Conservation (phyloP, 2,329 filamentous ascomycete genomes). For the Chalara sp. region DNA sequence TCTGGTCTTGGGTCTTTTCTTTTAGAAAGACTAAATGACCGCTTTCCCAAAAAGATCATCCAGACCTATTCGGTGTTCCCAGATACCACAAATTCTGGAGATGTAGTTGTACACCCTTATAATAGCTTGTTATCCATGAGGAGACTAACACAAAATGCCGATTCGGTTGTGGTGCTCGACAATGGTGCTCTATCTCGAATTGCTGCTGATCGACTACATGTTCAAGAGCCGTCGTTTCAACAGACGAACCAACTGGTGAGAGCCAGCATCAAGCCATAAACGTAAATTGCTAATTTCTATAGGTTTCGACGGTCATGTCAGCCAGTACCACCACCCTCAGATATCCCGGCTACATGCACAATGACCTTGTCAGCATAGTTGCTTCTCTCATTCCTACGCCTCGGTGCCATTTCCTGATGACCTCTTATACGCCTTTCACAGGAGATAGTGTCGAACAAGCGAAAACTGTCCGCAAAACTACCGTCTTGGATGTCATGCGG, state of each 20-base stretch:
- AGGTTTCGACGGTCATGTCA: constrained; percentile 96
- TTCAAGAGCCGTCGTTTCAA: constrained; percentile 91
- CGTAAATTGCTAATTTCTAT: constrained; percentile 11
- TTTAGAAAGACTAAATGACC: constrained; percentile 90
- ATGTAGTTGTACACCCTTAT: constrained; percentile 97
- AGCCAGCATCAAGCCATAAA: not conserved
- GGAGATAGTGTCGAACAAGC: constrained; percentile 94
- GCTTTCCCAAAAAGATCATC: constrained; percentile 97
- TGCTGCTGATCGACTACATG: constrained; percentile 87
- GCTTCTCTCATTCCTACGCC: constrained; percentile 94
- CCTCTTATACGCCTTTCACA: constrained; percentile 95
- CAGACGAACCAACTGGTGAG: constrained; percentile 91
- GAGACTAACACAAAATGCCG: constrained; percentile 87
- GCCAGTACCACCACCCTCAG: constrained; percentile 92
- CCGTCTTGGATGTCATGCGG: constrained; percentile 95
- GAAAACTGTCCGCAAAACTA: constrained; percentile 96
- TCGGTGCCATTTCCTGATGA: constrained; percentile 96
- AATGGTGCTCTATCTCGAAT: constrained; percentile 92
- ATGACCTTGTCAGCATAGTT: constrained; percentile 94
- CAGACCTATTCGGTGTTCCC: constrained; percentile 99
- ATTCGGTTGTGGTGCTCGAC: constrained; percentile 94
- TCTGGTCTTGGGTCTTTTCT: constrained; percentile 94
- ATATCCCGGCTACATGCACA: constrained; percentile 99
- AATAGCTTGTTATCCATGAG: constrained; percentile 93
- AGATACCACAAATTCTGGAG: constrained; percentile 76